Base-by-base conservation (phyloP, 225 moss, liverwort and hornwort species). In the Pseudoscleropodium purum region DNA sequence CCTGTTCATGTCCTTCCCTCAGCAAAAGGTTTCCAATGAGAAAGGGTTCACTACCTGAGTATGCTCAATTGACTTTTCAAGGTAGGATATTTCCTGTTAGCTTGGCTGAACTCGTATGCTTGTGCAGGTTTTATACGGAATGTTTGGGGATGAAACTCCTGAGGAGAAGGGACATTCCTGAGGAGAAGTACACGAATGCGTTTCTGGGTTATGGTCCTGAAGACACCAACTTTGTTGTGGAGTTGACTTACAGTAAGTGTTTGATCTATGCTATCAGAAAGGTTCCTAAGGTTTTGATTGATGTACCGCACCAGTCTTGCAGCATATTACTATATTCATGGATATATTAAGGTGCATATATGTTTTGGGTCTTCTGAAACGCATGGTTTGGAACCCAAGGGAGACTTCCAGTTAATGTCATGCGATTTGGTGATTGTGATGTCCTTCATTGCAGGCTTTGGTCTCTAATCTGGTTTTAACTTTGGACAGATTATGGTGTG, bases 191-290 rank as follows among this genome's bases (percentile, higher is more conserved):
- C 85, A 95, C 95, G 31, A 99, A 99, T 93, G 99, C 97, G 5
- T 99, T 99, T 83, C 92, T 99, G 59, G 97, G 99, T 73, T 99
- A 95, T 88, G 99, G 99, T 31, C 96, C 99, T 17, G 99, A 99
- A 92, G 97, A 97, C 29, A 93, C 97, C 31, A 95, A 99, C 87
- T 99, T 99, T 77, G 99, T 96, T 37, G 99, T 97, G 87, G 99
- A 99, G 91, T 91, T 99, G 89, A 99, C 99, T 6, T 97, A 95
- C 94, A 99, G 97, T 98, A 89, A 88, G 96, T 70, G 90, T 72
- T 66, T 70, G 51, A 83, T 20, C 41, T 33, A 49, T 41, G 61
- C 45, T 51, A 56, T 64, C 37, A 29, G 79, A 30, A 25, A 64
- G 54, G 14, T 54, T 87, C 68, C 29, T 57, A 84, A 34, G 57